Evolutionary conservation across 768 basidiomycete genomes (phyloP).

Genomic region (Amanita phalloides): DNA sequence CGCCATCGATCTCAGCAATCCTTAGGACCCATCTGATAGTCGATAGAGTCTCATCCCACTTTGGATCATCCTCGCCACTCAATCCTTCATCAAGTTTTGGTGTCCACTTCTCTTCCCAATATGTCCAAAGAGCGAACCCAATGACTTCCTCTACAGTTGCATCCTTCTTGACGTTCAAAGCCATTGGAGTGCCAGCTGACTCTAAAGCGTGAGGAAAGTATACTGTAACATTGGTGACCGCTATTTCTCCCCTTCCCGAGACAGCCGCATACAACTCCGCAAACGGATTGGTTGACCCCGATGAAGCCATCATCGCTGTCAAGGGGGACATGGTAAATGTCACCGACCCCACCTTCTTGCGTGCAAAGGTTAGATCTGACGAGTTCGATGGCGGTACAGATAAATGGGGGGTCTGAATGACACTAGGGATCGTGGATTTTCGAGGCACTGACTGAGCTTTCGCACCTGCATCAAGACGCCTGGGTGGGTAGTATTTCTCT

Average conservation of each 20-base stretch:
- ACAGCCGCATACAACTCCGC: slow-evolving; percentile 79
- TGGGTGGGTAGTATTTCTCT: slow-evolving; percentile 6
- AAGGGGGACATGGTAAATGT: slow-evolving; percentile 50
- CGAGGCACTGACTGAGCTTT: slow-evolving; percentile 3
- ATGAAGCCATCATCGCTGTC: slow-evolving; percentile 63
- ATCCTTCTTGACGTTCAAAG: slow-evolving; percentile 72
- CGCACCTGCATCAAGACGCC: slow-evolving; percentile 9
- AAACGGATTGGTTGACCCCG: slow-evolving; percentile 74
- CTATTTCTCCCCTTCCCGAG: slow-evolving; percentile 61
- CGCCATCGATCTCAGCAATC: slow-evolving; percentile 94
- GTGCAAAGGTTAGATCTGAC: slow-evolving; percentile 35
- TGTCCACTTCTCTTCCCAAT: slow-evolving; percentile 81
- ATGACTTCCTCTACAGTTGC: slow-evolving; percentile 94
- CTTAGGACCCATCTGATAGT: slow-evolving; percentile 88
- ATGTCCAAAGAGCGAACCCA: slow-evolving; percentile 85
- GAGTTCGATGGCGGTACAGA: slow-evolving; percentile 2
- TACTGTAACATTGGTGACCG: slow-evolving; percentile 55
- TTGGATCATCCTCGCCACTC: slow-evolving; percentile 49
- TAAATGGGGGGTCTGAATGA: slow-evolving; percentile 9
- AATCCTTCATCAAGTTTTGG: slow-evolving; percentile 68
- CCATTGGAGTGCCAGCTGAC: slow-evolving; percentile 52
- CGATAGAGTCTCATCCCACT: slow-evolving; percentile 45
- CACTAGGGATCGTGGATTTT: background rate
- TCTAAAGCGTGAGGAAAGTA: slow-evolving; percentile 77
- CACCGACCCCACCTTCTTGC: slow-evolving; percentile 34